Conservation (phyloP, 1,139 yeast genomes). For the Yamadazyma dushanensis region DNA sequence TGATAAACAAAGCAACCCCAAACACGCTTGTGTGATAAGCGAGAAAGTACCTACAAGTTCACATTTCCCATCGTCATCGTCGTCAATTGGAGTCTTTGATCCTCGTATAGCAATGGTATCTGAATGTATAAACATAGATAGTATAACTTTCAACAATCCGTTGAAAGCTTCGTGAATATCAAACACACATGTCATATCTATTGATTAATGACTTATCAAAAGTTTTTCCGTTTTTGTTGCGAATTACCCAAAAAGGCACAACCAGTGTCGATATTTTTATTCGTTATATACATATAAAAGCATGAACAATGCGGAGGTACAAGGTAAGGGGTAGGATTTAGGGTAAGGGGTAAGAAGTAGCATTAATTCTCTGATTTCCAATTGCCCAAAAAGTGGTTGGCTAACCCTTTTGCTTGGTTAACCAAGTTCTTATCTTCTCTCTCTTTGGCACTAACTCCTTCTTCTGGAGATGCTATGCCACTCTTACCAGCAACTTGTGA, state of each 20-base stretch:
- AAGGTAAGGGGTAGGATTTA: no score
- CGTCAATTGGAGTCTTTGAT: neutral
- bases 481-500: constrained; percentile 54
- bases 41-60: constrained; percentile 74
- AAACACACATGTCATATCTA: constrained; percentile 5
- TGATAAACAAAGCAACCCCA: constrained; percentile 76
- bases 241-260: neutral
- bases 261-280: neutral
- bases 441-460: constrained; percentile 9
- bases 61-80: constrained; percentile 39
- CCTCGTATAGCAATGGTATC: neutral
- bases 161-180: constrained; percentile 1
- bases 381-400: constrained; percentile 36
- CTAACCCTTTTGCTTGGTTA: constrained; percentile 43
- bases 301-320: neutral
- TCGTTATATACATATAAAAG: constrained; percentile 1
- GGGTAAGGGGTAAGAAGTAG: neutral
- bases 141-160: constrained; percentile 1
- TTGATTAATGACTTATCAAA: neutral
- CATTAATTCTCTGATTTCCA: constrained; percentile 24
- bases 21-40: constrained; percentile 56
- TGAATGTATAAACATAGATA: constrained; percentile 7
- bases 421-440: constrained; percentile 24
- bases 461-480: constrained; percentile 37
- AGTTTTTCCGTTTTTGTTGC: neutral